These are phyloP conservation scores for Tricholoma sp. DNA, from an alignment of 768 basidiomycete genomes.

Conservation along the genomic window DNA sequence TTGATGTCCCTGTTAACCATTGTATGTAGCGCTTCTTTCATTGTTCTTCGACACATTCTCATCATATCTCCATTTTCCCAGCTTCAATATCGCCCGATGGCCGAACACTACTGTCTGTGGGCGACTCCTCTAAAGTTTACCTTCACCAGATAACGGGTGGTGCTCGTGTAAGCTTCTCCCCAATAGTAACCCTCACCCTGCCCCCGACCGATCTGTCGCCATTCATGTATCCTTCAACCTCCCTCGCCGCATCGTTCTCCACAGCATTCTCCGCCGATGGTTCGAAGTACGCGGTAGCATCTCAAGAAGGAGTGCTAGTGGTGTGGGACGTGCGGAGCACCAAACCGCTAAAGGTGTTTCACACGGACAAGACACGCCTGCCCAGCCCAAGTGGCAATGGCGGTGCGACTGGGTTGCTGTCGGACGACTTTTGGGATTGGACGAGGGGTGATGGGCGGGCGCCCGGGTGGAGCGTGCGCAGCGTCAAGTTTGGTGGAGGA, in stretches of 20 bases:
- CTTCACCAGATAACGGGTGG: constrained; percentile 75
- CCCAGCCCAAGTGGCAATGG: constrained; percentile 28
- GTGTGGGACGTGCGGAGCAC: constrained; percentile 81
- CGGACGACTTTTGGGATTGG: constrained; percentile 69
- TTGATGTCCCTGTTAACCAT: constrained; percentile 77
- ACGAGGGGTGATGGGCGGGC: constrained; percentile 48
- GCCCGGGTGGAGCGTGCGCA: constrained; percentile 81
- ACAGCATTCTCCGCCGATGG: constrained; percentile 76
- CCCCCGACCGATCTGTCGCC: constrained; percentile 47
- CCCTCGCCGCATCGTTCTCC: constrained; percentile 69
- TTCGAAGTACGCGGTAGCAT: constrained; percentile 75
- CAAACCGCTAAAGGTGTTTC: constrained; percentile 62
- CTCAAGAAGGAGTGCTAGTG: constrained; percentile 74
- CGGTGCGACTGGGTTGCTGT: constrained; percentile 46
- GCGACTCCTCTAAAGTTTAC: constrained; percentile 83
- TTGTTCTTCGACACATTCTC: constrained; percentile 2
- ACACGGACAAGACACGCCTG: constrained; percentile 44
- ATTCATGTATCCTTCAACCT: constrained; percentile 31
- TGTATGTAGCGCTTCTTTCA: constrained; percentile 41
- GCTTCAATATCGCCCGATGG: constrained; percentile 91
- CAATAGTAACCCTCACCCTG: constrained; percentile 63
- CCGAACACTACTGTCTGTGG: constrained; percentile 80
- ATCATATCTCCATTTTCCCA: constrained; percentile 26
- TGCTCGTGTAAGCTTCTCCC: constrained; percentile 52
- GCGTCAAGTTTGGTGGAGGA: constrained; percentile 74